Percentiles rank a stretch among this genome's conserved stretches.
Evolutionary conservation across 1,284 basidiomycete species (phyloP).

Genomic region (Athelia sp.): DNA sequence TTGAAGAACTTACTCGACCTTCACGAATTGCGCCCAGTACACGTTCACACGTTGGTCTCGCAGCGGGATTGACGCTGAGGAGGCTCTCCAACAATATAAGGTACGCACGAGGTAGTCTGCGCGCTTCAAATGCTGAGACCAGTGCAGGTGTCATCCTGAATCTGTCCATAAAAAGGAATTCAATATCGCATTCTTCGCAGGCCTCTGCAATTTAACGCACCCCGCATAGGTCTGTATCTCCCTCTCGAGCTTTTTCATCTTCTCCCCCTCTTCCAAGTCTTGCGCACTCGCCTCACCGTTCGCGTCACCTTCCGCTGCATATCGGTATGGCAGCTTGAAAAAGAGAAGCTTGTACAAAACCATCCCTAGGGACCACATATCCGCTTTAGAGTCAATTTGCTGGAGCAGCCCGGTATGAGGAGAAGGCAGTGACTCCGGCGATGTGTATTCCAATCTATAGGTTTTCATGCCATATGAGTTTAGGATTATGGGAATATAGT

Average conservation of each 20-base stretch:
- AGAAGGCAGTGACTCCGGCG: conserved; percentile 81
- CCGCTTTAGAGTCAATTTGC: conserved; percentile 83
- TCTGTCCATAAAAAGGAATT: conserved; percentile 24
- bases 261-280: conserved; percentile 43
- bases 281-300: conserved; percentile 28
- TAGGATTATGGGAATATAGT: no score
- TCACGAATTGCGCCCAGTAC: conserved; percentile 61
- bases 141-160: conserved; percentile 57
- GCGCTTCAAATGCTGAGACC: conserved; percentile 52
- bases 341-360: conserved; percentile 89
- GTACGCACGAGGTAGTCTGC: conserved; percentile 65
- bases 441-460: conserved; percentile 68
- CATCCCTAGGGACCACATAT: conserved; percentile 90
- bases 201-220: conserved; percentile 37
- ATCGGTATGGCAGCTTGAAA: conserved; percentile 76
- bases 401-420: conserved; percentile 60
- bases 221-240: conserved; percentile 78
- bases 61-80: conserved; percentile 52
- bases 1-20: conserved; percentile 47
- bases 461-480: not conserved
- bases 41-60: conserved; percentile 69
- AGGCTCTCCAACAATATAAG: conserved; percentile 71
- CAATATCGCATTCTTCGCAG: no score
- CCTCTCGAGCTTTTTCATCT: conserved; percentile 60
- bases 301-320: conserved; percentile 51